Conservation (phyloP, 495 filamentous ascomycete species). For the Lasiosphaeria miniovina region DNA sequence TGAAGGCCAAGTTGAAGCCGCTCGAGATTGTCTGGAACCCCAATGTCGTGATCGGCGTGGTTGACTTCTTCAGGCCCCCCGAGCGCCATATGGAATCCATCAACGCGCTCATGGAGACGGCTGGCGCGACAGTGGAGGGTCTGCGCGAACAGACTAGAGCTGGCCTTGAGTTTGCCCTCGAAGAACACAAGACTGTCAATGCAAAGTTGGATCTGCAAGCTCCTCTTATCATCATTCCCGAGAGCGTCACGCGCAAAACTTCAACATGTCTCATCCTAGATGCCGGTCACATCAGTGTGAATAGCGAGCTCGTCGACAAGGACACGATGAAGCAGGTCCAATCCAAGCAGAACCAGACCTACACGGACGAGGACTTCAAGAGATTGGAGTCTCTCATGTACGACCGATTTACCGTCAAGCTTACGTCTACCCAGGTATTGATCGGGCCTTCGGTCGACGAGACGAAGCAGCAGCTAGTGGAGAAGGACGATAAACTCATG, state of each 20-base stretch:
- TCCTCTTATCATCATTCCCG: slow-evolving; percentile 91
- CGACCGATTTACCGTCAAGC: slow-evolving; percentile 87
- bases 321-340: slow-evolving; percentile 84
- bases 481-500: slow-evolving; percentile 64
- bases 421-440: slow-evolving; percentile 89
- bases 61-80: slow-evolving; percentile 91
- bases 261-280: slow-evolving; percentile 90
- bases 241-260: slow-evolving; percentile 76
- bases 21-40: slow-evolving; percentile 98
- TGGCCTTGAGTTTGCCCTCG: slow-evolving; percentile 89
- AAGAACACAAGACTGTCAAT: slow-evolving; percentile 97
- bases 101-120: slow-evolving; percentile 86
- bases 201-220: slow-evolving; percentile 94
- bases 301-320: slow-evolving; percentile 88
- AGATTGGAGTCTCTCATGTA: slow-evolving; percentile 89
- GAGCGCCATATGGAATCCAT: slow-evolving; percentile 98
- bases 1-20: slow-evolving; percentile 88
- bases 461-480: slow-evolving; percentile 78
- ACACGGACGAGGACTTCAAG: slow-evolving; percentile 84
- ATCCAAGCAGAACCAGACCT: slow-evolving; percentile 82
- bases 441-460: slow-evolving; percentile 93
- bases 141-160: slow-evolving; percentile 92
- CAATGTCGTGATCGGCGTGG: slow-evolving; percentile 81
- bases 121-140: slow-evolving; percentile 91
- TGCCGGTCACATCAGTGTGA: slow-evolving; percentile 91